Evolutionary conservation across 1,284 basidiomycete species (phyloP).

Genomic region (Macrocybe sp.): DNA sequence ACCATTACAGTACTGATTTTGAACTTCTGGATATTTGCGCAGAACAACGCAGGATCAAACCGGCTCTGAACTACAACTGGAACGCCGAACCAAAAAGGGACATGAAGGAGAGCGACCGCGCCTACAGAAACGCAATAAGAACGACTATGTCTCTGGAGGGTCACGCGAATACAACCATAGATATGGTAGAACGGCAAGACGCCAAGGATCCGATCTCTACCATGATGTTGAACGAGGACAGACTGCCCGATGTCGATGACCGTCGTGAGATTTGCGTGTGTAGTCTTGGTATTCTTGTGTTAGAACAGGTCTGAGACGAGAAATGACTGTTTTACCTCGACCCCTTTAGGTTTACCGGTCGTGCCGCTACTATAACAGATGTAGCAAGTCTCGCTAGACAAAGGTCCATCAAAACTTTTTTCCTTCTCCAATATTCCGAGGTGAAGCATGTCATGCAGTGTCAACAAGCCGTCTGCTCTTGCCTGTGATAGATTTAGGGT

Average conservation of each 20-base stretch:
- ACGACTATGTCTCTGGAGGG: not conserved
- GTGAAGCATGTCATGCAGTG: constrained; percentile 28
- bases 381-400: constrained; percentile 37
- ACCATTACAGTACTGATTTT: constrained; percentile 49
- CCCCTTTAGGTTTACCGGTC: constrained; percentile 42
- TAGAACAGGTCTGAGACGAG: not conserved
- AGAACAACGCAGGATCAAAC: constrained; percentile 60
- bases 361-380: constrained; percentile 58
- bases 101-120: constrained; percentile 40
- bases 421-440: constrained; percentile 28
- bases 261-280: constrained; percentile 47
- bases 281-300: constrained; percentile 28
- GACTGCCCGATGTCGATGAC: constrained; percentile 31
- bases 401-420: constrained; percentile 34
- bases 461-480: constrained; percentile 20
- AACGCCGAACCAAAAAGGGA: constrained; percentile 45
- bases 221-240: constrained; percentile 21
- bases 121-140: constrained; percentile 17
- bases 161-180: constrained; percentile 28
- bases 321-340: constrained; percentile 20
- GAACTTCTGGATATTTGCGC: constrained; percentile 50
- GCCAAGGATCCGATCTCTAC: constrained; percentile 39
- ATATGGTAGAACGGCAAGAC: constrained; percentile 42
- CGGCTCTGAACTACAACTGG: constrained; percentile 54
- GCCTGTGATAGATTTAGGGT: constrained; percentile 8